Evolutionary conservation across 2,329 filamentous ascomycete species (phyloP), one percentile per base, ranked within the genome.

Genomic region (Scopulariopsis brevicaulis): DNA sequence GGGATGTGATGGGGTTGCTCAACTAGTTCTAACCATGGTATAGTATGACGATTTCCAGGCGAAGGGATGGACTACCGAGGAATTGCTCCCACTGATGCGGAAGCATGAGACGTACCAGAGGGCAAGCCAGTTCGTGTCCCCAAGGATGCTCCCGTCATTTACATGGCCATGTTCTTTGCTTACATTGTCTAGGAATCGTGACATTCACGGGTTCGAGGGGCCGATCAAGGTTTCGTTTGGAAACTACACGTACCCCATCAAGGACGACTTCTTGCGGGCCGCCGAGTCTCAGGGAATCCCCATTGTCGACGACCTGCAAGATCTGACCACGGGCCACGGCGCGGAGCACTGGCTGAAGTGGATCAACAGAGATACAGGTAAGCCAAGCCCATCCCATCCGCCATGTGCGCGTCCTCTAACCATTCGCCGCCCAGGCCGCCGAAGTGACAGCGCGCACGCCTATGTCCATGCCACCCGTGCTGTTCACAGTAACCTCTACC

Each of bases 301-400:
- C 0, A 77, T 82, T 14, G 89, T 88, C 14, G 87, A 92, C 66
- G 88, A 92, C 67, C 76, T 90, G 3, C 84, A 92, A 68, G 88
- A 92, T 65, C 73, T 91, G 56, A 74, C 73, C 32, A 88, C 85
- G 1, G 85, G 73, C 15, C 82, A 85, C 60, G 88, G 88, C 61
- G 88, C 87, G 53, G 87, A 91, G 71, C 87, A 91, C 63, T 92
- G 88, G 88, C 74, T 92, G 58, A 91, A 92, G 71, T 92, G 88
- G 88, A 91, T 92, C 71, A 91, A 92, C 66, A 80, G 82, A 60
- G 82, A 82, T 63, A 75, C 76, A 64, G 65, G 74, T 46, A 25
- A 20, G 53, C n/a, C 37, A 24, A 34, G 37, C 22, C 5, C 7
- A 34, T 12, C 7, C n/a, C 43, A 32, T 55, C 46, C 46, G 28